Evolutionary conservation across 148 eudicot species (phyloP).

Genomic region (Persicaria maculosa): DNA sequence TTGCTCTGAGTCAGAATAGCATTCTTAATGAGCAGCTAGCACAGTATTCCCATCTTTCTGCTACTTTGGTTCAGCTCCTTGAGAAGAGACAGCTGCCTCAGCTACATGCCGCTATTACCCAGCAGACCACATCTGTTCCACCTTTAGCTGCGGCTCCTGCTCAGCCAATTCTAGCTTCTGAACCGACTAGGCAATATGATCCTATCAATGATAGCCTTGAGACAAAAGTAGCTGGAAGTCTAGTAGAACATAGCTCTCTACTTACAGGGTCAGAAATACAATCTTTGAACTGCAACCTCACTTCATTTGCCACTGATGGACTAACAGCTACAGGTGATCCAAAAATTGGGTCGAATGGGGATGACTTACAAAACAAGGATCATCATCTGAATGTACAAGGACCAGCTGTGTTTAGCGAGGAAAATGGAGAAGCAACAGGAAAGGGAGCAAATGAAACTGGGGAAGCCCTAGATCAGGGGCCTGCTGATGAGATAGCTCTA

Average conservation of each 20-base stretch:
- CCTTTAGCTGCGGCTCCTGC: conserved; percentile 14
- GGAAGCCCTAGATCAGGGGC: conserved; percentile 22
- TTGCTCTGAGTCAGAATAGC: conserved; percentile 22
- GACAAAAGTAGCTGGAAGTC: conserved; percentile 12
- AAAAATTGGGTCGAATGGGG: not conserved
- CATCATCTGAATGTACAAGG: conserved; percentile 16
- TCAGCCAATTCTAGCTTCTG: conserved; percentile 27
- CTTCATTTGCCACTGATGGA: not conserved
- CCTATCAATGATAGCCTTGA: conserved; percentile 25
- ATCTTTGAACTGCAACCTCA: not conserved
- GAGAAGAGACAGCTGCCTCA: conserved; percentile 42
- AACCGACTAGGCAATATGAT: conserved; percentile 24
- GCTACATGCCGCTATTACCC: conserved; percentile 25
- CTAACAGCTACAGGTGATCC: not conserved
- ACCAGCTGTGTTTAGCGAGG: conserved; percentile 13
- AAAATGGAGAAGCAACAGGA: conserved; percentile 17
- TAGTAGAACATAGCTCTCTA: conserved; percentile 12
- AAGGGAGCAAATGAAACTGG: conserved; percentile 29
- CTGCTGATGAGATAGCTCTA: conserved; percentile 26
- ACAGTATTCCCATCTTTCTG: conserved; percentile 32
- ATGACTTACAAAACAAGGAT: conserved; percentile 2
- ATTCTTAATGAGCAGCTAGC: conserved; percentile 30
- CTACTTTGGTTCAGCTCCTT: conserved; percentile 40
- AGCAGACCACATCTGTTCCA: conserved; percentile 18
- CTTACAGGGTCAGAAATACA: not conserved